These are phyloP conservation scores for Mortierella sp. DNA, from an alignment of 371 early-diverging fungal species.

Conservation along the genomic window DNA sequence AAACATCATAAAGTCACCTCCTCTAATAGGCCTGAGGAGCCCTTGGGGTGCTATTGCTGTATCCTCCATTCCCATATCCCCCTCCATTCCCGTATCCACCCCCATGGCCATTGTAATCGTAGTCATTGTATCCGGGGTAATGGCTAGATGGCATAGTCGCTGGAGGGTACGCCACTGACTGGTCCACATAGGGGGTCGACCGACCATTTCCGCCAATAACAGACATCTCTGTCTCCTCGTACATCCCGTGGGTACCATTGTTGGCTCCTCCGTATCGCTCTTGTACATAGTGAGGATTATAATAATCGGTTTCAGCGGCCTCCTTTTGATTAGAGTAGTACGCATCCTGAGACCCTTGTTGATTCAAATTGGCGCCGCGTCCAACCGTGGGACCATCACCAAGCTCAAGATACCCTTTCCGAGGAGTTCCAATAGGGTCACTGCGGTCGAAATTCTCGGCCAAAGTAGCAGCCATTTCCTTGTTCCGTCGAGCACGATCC, in stretches of 20 bases:
- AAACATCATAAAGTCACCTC: background rate
- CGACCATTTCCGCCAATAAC: constrained; percentile 39
- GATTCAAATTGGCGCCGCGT: constrained; percentile 30
- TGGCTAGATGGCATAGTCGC: constrained; percentile 21
- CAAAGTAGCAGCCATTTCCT: constrained; percentile 46
- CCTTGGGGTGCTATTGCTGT: background rate
- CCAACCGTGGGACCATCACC: constrained; percentile 20
- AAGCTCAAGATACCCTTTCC: constrained; percentile 42
- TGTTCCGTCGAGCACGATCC: constrained; percentile 32
- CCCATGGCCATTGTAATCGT: constrained; percentile 15
- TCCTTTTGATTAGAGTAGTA: constrained; percentile 30
- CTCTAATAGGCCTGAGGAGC: background rate
- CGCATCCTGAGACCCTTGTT: constrained; percentile 43
- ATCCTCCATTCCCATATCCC: constrained; percentile 13
- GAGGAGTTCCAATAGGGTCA: constrained; percentile 17
- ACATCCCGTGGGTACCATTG: constrained; percentile 32
- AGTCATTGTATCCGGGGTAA: constrained; percentile 37
- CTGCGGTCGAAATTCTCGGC: constrained; percentile 32
- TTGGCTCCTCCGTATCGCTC: constrained; percentile 43
- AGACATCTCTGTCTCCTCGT: constrained; percentile 49
- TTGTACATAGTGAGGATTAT: constrained; percentile 42
- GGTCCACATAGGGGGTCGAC: constrained; percentile 21
- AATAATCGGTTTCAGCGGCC: constrained; percentile 13
- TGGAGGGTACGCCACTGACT: constrained; percentile 20
- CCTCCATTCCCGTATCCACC: constrained; percentile 2